Base-by-base conservation (phyloP, 2,329 filamentous ascomycete species). In the Nothopassalora personata region DNA sequence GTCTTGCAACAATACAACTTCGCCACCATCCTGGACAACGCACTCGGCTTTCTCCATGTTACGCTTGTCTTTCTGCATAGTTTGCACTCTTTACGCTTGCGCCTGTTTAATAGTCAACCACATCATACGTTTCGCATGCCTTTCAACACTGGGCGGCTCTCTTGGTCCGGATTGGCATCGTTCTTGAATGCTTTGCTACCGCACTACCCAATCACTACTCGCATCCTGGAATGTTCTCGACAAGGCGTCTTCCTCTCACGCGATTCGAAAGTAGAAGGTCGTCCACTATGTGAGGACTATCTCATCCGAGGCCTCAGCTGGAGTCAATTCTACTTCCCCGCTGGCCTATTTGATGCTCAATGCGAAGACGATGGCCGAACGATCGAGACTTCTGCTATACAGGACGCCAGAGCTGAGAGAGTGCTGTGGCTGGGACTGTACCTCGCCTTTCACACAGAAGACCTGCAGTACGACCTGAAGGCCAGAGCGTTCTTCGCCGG, bases 201-300 rank as follows among this genome's bases (percentile, higher is more conserved):
- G 74, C 66, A 61, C 67, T 4, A 74, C 72, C 66, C 65, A 4
- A 60, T 71, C 34, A 59, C 63, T 68, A 80, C 72, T 70, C 62
- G 63, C 60, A 39, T 71, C 64, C 63, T 76, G 75, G 62, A 74
- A 27, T 65, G 58, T 33, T 68, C 66, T 9, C 59, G 59, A 7
- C 67, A 59, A 58, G 70, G 43, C 58, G 76, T 28, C 73, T 84
- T 60, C 73, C 63, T 72, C 75, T 33, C 74, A 68, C 31, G 70
- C 68, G 75, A 2, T 76, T 76, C 1, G 75, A 77, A 31, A 72
- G 57, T 55, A 1, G 70, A 77, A 0, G 77, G 77, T 1, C 76
- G 80, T 0, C 86, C 87, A 0, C 70, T 91, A 0, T 86, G 86
- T 0, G 88, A 91, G 52, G 88, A 91, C 60, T 89, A 84, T 63